Conservation (phyloP, 257 asterid species). For the Capsicum pubescens region DNA sequence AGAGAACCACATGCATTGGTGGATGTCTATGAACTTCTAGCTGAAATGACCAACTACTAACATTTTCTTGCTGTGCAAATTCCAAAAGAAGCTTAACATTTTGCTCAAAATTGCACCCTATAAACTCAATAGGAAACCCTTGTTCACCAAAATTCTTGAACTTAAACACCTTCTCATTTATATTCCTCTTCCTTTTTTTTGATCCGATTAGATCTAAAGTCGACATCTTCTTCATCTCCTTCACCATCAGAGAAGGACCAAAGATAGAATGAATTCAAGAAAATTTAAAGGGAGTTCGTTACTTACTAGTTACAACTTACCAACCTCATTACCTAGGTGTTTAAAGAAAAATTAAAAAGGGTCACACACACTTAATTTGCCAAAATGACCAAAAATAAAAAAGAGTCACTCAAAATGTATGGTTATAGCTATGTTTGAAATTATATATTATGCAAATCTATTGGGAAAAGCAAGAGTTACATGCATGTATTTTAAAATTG, state of each 20-base stretch:
- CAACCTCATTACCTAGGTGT: constrained; percentile 24
- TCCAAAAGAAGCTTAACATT: constrained; percentile 75
- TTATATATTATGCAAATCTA: constrained; percentile 35
- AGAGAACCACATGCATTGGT: constrained; percentile 52
- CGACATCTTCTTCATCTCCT: constrained; percentile 58
- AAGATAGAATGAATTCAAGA: not conserved
- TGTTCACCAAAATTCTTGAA: constrained; percentile 80
- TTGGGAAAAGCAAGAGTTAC: constrained; percentile 41
- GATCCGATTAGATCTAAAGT: constrained; percentile 64
- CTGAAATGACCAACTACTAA: constrained; percentile 81
- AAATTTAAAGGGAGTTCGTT: constrained; percentile 39
- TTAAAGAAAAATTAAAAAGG: constrained; percentile 18
- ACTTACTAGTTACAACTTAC: constrained; percentile 23
- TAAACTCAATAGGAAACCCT: constrained; percentile 74
- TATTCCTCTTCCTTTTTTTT: constrained; percentile 73
- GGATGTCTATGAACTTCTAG: constrained; percentile 86
- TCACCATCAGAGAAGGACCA: constrained; percentile 12
- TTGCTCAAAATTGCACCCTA: constrained; percentile 61
- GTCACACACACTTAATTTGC: constrained; percentile 72
- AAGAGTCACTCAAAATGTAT: constrained; percentile 33
- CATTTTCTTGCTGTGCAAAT: constrained; percentile 63
- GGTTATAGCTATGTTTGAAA: constrained; percentile 49
- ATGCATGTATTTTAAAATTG: constrained; percentile 14
- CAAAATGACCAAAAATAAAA: constrained; percentile 42
- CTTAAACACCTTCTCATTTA: constrained; percentile 65